Percentiles rank a stretch among this genome's conserved stretches.
phyloP scores from a whole-genome alignment of 352 stramenopile species.

The Globisporangium ultimum region DNA sequence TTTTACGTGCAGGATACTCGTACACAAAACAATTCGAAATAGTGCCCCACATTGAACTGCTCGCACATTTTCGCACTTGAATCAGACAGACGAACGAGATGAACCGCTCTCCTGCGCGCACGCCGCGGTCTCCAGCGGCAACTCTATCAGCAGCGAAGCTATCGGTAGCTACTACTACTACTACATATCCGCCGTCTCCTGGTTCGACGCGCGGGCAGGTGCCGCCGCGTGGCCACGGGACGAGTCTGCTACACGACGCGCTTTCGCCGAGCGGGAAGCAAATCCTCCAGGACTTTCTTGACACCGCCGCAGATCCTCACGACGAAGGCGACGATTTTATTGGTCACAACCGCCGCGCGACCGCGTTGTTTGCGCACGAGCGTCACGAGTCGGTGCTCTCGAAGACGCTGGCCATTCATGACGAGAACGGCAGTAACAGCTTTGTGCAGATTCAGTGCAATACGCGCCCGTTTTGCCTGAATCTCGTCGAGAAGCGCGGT shows the following conservation, averaged over 20 bases:
- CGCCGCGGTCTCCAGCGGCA: constrained; percentile 13
- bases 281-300: constrained; percentile 49
- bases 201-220: too few species aligned
- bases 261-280: constrained; percentile 48
- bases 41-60: neutral
- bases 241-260: constrained; percentile 51
- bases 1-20: neutral
- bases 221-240: constrained; percentile 11
- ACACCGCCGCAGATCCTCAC: constrained; percentile 10
- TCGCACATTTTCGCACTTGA: neutral
- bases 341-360: neutral
- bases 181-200: neutral
- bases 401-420: constrained; percentile 16
- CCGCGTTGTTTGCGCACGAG: neutral
- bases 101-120: constrained; percentile 10
- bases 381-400: constrained; percentile 18
- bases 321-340: constrained; percentile 5
- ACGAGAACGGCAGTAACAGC: constrained; percentile 12
- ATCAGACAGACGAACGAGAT: neutral
- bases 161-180: neutral
- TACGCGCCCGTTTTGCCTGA: constrained; percentile 43
- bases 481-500: constrained; percentile 33
- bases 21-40: neutral
- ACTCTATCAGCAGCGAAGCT: too few species aligned
- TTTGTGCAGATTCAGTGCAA: constrained; percentile 50